Percentiles rank a stretch among this genome's conserved stretches.
phyloP scores from a whole-genome alignment of 2,329 filamentous ascomycete species.

The Diaporthe amygdali region DNA sequence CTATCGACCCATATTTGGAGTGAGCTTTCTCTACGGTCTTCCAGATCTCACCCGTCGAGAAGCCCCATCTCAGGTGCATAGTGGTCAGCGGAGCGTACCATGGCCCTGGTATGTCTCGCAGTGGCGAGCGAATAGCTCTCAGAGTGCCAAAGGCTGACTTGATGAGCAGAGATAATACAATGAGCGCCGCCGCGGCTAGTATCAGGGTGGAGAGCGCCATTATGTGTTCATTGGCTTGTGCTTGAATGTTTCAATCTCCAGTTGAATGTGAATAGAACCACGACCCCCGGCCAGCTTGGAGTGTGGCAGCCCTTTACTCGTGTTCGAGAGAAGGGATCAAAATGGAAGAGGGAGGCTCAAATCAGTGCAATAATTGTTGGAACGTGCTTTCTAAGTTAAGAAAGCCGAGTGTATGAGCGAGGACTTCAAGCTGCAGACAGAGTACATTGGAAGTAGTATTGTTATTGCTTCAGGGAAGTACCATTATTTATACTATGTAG shows the following conservation, averaged over 20 bases:
- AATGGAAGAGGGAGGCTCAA: background rate
- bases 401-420: background rate
- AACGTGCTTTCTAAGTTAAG: background rate
- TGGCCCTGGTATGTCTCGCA: background rate
- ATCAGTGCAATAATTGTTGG: background rate
- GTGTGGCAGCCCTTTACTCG: background rate
- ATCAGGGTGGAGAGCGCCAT: background rate
- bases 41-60: slow-evolving; percentile 4
- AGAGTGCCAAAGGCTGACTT: background rate
- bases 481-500: background rate
- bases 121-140: background rate
- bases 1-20: slow-evolving; percentile 41
- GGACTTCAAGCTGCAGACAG: background rate
- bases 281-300: background rate
- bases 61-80: background rate
- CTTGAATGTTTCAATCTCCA: background rate
- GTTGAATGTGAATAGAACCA: background rate
- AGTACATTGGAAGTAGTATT: background rate
- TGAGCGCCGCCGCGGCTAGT: background rate
- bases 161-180: background rate
- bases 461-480: background rate
- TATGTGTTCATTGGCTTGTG: background rate
- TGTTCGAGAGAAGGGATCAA: background rate
- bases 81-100: slow-evolving; percentile 2
- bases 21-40: slow-evolving; percentile 26